Evolutionary conservation across 768 basidiomycete species (phyloP).

Genomic region (Suillus luteus): DNA sequence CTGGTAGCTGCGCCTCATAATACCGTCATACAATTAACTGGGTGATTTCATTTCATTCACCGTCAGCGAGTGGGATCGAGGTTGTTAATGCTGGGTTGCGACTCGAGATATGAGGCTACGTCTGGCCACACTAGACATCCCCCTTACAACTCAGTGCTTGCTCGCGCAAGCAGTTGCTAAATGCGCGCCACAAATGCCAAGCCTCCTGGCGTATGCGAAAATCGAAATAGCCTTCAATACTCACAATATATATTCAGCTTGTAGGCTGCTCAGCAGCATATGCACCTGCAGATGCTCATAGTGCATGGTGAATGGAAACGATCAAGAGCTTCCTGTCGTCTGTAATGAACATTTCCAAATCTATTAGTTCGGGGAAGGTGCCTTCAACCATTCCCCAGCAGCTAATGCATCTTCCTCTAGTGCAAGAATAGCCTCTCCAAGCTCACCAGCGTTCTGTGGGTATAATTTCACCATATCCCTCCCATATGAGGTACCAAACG

Average conservation of each 20-base stretch:
- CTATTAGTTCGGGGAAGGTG: slow-evolving; percentile 15
- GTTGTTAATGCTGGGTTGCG: not conserved
- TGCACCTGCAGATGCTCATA: not conserved
- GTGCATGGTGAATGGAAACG: not conserved
- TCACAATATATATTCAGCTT: not conserved
- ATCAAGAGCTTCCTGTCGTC: not conserved
- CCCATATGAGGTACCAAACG: slow-evolving; percentile 50
- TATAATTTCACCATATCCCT: slow-evolving; percentile 51
- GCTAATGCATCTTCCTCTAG: slow-evolving; percentile 47
- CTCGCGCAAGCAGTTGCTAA: not conserved
- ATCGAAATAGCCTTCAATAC: not conserved
- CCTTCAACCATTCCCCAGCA: slow-evolving; percentile 44
- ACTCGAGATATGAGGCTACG: not conserved
- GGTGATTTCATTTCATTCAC: not conserved
- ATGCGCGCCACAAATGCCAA: not conserved
- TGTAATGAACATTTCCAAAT: not conserved
- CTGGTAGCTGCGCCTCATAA: not conserved
- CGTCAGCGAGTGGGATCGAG: not conserved
- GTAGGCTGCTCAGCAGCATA: not conserved
- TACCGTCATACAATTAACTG: not conserved
- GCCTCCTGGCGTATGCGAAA: not conserved
- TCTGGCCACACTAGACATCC: not conserved
- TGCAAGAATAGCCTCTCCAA: slow-evolving; percentile 47
- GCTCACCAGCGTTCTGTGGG: slow-evolving; percentile 43
- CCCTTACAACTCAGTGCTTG: not conserved